These are phyloP conservation scores for Agrocybe chaxingu DNA, from an alignment of 768 basidiomycete species.

Conservation along the genomic window DNA sequence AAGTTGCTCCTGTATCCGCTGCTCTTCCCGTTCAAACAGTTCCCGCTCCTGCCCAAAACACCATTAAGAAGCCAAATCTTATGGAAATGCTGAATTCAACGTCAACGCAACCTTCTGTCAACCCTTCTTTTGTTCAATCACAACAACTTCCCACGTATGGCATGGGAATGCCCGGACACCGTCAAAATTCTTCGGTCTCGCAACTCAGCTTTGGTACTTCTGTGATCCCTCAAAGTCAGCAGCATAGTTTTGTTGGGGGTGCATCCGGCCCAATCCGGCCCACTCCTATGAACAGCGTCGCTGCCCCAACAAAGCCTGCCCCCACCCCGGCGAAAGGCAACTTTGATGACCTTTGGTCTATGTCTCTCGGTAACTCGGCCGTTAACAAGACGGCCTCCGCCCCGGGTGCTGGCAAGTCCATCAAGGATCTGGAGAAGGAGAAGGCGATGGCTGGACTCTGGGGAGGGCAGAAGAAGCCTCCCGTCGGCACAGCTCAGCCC, in stretches of 20 bases:
- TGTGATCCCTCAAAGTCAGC: constrained; percentile 16
- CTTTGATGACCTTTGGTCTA: constrained; percentile 89
- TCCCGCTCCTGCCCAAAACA: constrained; percentile 20
- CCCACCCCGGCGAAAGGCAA: constrained; percentile 23
- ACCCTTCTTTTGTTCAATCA: constrained; percentile 24
- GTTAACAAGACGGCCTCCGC: constrained; percentile 33
- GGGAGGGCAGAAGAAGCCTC: constrained; percentile 41
- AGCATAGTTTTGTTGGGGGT: constrained; percentile 9
- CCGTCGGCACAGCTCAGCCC: constrained; percentile 13
- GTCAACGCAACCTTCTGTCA: constrained; percentile 25
- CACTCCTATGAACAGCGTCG: neutral
- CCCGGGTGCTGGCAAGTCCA: constrained; percentile 57
- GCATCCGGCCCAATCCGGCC: no score
- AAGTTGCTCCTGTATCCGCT: constrained; percentile 58
- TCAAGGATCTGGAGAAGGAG: constrained; percentile 87
- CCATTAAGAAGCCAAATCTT: constrained; percentile 33
- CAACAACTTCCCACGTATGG: constrained; percentile 23
- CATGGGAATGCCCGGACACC: constrained; percentile 28
- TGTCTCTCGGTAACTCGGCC: constrained; percentile 59
- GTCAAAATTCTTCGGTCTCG: constrained; percentile 32
- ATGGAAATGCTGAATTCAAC: constrained; percentile 46
- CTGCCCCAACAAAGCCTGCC: constrained; percentile 25
- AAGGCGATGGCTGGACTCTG: constrained; percentile 80
- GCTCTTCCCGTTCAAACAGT: constrained; percentile 34
- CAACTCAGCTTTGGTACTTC: constrained; percentile 26